Base-by-base conservation (phyloP, 352 stramenopile species). In the Globisporangium spiculum region DNA sequence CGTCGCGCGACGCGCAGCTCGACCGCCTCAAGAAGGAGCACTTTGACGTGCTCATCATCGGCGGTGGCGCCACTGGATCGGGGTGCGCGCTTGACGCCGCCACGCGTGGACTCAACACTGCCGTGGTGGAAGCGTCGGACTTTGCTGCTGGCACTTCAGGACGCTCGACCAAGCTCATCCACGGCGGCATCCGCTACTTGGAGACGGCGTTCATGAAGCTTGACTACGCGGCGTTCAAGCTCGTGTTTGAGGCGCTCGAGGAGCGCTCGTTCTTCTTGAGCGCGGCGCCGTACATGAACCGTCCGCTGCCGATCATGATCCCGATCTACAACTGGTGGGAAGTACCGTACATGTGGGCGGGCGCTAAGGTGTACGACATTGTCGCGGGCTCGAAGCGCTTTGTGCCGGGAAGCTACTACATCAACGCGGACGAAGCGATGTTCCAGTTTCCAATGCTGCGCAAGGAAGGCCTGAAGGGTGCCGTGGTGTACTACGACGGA, bases 281-380 rank as follows among this genome's bases (percentile, higher is more conserved):
- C 55, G 91, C 93, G 0, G 94, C 94, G 41, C 95, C 95, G 22
- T 98, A 98, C 80, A 97, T 98, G 88, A 98, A 98, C 77, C 86
- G 87, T 14, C 88, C 94, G 56, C 71, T 98, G 71, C 94, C 94
- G 14, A 98, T 98, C 81, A 98, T 98, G 92, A 98, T 98, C 70
- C 94, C 95, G 54, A 94, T 98, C 69, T 98, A 98, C 79, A 97
- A 81, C 66, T 98, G 92, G 93, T 98, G 91, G 92, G 89, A 98
- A 72, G 81, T 98, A 62, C 94, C 93, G 12, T 98, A 98, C 83
- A 97, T 98, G 82, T 98, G 87, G 90, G 87, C 84, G 4, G 95
- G 95, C 22, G 85, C 92, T 64, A 98, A 98, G 77, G 80, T 92
- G 34, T 98, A 98, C 73, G 95, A 98, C 66, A 63, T 98, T 16